A percentile compares a stretch with the other conserved stretches of the same genome.
phyloP scores from a whole-genome alignment of 768 basidiomycete species.

The Suillus alpinus region DNA sequence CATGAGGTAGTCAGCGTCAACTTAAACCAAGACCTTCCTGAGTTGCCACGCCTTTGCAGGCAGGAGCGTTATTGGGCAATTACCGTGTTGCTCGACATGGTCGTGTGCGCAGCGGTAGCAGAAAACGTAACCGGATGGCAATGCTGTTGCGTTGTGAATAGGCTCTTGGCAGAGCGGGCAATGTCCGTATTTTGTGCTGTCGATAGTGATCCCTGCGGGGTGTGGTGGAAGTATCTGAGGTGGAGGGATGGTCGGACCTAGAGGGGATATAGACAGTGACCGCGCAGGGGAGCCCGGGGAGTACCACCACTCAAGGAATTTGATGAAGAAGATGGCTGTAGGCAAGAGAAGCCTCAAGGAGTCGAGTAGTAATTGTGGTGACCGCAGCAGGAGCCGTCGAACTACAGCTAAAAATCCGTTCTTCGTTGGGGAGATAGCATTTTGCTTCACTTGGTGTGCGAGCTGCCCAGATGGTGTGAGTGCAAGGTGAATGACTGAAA shows the following conservation, averaged over 20 bases:
- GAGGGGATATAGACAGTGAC: constrained; percentile 57
- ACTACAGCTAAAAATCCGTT: constrained; percentile 42
- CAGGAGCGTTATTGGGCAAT: constrained; percentile 85
- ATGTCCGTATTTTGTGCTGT: constrained; percentile 65
- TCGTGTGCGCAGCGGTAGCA: constrained; percentile 91
- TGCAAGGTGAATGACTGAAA: neutral
- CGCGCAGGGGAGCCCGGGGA: constrained; percentile 87
- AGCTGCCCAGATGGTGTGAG: constrained; percentile 15
- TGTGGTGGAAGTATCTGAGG: constrained; percentile 76
- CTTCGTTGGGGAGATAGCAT: constrained; percentile 20
- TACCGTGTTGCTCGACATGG: constrained; percentile 71
- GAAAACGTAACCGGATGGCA: constrained; percentile 93
- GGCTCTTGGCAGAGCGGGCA: constrained; percentile 77
- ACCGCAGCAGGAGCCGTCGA: constrained; percentile 44
- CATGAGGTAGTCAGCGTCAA: neutral
- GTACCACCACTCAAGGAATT: constrained; percentile 99
- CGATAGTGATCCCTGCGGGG: constrained; percentile 65
- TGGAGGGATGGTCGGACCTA: constrained; percentile 72
- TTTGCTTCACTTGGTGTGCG: constrained; percentile 13
- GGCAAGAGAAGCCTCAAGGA: constrained; percentile 79
- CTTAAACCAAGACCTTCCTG: constrained; percentile 79
- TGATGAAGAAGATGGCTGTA: constrained; percentile 90
- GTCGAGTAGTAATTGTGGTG: constrained; percentile 68
- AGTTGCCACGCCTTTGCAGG: constrained; percentile 77
- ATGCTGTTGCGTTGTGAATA: constrained; percentile 83